A percentile compares a stretch with the other conserved stretches of the same genome.
These are phyloP conservation scores for Volvox africanus DNA, from an alignment of 139 green algal species.

Conservation along the genomic window DNA sequence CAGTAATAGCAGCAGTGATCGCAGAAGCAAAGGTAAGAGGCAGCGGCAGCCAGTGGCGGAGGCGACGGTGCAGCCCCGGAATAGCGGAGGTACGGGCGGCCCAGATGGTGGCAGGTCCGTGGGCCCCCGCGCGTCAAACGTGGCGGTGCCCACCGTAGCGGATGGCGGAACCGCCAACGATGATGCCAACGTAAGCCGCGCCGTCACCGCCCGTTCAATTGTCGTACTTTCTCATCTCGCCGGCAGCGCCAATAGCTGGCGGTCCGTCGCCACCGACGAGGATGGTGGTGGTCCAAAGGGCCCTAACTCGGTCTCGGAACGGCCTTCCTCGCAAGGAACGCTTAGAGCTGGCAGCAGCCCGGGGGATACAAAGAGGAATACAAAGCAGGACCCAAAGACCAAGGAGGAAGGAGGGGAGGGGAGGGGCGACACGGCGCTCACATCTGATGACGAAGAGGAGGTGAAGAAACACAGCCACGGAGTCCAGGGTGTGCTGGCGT, in stretches of 20 bases:
- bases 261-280: too few relatives aligned
- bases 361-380: background rate
- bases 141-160: background rate
- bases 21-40: background rate
- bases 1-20: background rate
- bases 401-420: background rate
- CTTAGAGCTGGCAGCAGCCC: too few relatives aligned
- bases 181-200: background rate
- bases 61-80: background rate
- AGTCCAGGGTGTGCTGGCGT: background rate
- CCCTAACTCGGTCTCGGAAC: too few relatives aligned
- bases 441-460: background rate
- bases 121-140: background rate
- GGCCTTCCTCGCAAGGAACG: too few relatives aligned
- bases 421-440: background rate
- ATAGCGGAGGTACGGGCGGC: background rate
- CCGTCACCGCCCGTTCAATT: background rate
- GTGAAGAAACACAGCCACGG: background rate
- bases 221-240: background rate
- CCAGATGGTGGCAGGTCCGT: background rate
- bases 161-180: background rate
- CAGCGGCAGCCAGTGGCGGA: background rate
- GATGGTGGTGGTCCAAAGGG: too few relatives aligned
- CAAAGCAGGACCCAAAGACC: background rate
- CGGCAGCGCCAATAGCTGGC: background rate